phyloP scores from a whole-genome alignment of 2,329 filamentous ascomycete species.

The Volutella citrinella region DNA sequence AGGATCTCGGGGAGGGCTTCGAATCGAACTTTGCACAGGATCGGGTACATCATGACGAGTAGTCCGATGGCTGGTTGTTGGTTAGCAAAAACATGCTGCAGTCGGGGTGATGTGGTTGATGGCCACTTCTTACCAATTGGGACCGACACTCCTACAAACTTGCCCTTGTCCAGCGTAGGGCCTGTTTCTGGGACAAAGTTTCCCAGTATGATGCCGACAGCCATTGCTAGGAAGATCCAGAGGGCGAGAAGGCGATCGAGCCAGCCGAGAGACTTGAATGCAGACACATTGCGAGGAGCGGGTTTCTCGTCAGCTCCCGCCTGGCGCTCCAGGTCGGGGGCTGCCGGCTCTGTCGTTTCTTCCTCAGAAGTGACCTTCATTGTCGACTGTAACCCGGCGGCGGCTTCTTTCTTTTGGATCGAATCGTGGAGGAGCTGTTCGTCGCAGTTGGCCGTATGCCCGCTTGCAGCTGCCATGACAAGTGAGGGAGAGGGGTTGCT shows the following conservation, averaged over 20 bases:
- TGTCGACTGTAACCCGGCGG: too few relatives aligned
- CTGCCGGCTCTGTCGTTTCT: not conserved
- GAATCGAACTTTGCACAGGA: slow-evolving; percentile 81
- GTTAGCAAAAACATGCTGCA: not conserved
- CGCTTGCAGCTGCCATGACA: too few relatives aligned
- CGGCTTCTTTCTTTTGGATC: too few relatives aligned
- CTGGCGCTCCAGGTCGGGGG: slow-evolving; percentile 11
- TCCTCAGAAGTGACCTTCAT: not conserved
- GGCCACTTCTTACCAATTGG: slow-evolving; percentile 60
- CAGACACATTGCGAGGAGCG: slow-evolving; percentile 26
- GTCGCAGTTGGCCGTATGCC: too few relatives aligned
- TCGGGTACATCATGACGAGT: slow-evolving; percentile 92
- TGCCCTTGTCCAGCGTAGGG: slow-evolving; percentile 62
- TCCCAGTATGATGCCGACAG: slow-evolving; percentile 69
- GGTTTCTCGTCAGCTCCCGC: not conserved
- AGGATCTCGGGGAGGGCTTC: slow-evolving; percentile 71
- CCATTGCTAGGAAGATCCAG: slow-evolving; percentile 80
- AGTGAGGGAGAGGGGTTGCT: too few relatives aligned
- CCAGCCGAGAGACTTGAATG: slow-evolving; percentile 54
- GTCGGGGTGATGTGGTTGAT: not conserved
- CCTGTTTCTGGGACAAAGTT: slow-evolving; percentile 68
- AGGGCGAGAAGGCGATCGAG: slow-evolving; percentile 63
- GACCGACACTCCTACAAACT: slow-evolving; percentile 67
- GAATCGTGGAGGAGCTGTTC: too few relatives aligned
- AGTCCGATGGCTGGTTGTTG: slow-evolving; percentile 63